Percentiles rank a stretch among this genome's conserved stretches.
Conservation (phyloP, 306 rosid genomes). For the Lathyrus sativus region DNA sequence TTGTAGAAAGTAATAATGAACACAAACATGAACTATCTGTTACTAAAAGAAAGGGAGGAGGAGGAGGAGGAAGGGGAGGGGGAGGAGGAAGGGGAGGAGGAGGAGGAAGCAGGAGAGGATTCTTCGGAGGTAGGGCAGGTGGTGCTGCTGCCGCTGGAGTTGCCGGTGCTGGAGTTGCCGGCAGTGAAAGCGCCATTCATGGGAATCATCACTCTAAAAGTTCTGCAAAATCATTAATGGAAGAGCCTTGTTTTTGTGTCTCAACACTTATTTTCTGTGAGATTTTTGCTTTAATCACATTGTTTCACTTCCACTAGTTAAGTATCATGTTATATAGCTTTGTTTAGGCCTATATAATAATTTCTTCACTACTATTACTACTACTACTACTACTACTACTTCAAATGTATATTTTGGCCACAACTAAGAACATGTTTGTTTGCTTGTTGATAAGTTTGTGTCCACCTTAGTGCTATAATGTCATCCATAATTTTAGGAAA, state of each 20-base stretch:
- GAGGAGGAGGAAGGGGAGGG: neutral
- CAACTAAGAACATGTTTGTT: constrained; percentile 13
- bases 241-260: constrained; percentile 20
- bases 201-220: constrained; percentile 5
- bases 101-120: neutral
- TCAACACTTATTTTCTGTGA: constrained; percentile 14
- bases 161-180: constrained; percentile 1
- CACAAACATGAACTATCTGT: constrained; percentile 11
- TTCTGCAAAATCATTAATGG: constrained; percentile 27
- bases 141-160: neutral
- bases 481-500: no score
- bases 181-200: constrained; percentile 1
- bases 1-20: constrained; percentile 20
- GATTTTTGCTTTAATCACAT: constrained; percentile 16
- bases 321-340: neutral
- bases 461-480: no score
- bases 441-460: constrained; percentile 1
- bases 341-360: neutral
- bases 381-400: neutral
- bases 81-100: neutral
- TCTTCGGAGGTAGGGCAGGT: neutral
- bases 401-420: neutral
- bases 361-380: neutral
- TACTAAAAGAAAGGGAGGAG: constrained; percentile 24
- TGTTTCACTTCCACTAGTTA: constrained; percentile 18